Base-by-base conservation (phyloP, 345 rosid species). In the Eucalyptus cloeziana region DNA sequence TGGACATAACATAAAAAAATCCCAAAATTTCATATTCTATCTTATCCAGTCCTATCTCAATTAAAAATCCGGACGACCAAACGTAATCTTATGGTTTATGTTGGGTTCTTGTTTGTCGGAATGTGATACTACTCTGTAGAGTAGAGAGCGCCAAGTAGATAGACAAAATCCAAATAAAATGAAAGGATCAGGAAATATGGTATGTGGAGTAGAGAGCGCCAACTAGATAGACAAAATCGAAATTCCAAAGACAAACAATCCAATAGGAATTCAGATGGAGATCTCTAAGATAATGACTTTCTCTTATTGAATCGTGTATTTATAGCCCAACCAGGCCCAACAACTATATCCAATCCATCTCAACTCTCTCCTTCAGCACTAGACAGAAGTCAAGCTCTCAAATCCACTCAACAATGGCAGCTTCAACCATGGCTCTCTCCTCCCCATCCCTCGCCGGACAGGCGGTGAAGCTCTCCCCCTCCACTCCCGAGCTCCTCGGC, bases 381-480 rank as follows among this genome's bases (percentile, higher is more conserved):
- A 24, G 37, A 49, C 43, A 37, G 31, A 43, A 37, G 6, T 13
- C 67, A 19, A 45, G 13, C 86, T n/a, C 13, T 22, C 27, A 9
- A 11, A 43, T 37, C 62, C 86, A 33, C 19, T 5, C 30, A 2
- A 15, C 69, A 90, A 93, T 94, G 97, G 94, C 96, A 6, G 88
- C 96, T 76, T 89, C 95, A 10, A 90, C 94, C 25, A 92, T 93
- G 94, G 94, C 96, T 43, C 95, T 95, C 50, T 94, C 95, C 51
- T 94, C 95, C 69, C 91, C 95, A 1, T 87, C 94, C 3, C 91
- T 95, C 31, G 92, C 93, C 60, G 95, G 96, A 13, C 89, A 94
- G 93, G 92, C 95, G 2, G 94, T 93, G 86, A 91, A 90, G 90
- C 93, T 92, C 47, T 37, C 90, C 90, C 94, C 96, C 16, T 87